Evolutionary conservation across 768 basidiomycete genomes (phyloP), one percentile per base, ranked within the genome.

Genomic region (Obba rivulosa): DNA sequence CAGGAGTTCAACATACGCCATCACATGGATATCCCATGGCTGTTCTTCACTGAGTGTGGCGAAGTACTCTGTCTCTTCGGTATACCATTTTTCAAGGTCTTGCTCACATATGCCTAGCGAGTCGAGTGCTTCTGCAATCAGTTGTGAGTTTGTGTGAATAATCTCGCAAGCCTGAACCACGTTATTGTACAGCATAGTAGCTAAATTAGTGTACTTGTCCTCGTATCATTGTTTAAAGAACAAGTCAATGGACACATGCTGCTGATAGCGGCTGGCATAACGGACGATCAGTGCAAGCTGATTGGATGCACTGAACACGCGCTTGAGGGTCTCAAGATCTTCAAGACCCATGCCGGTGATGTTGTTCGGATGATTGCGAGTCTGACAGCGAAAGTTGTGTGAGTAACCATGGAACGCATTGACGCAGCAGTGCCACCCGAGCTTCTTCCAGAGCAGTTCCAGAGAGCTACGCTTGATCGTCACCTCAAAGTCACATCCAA

Each of bases 341-440:
- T 70, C 67, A 2, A 71, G 37, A 8, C 70, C 69, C 17, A 55
- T 53, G 5, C 68, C 62, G 5, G 44, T 28, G 23, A 67, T 62
- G 42, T 36, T 35, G 41, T 59, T 60, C 11, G 67, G 68, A 41
- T 70, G 70, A 42, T 62, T 44, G 0, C 45, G 21, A 8, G 62
- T 42, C 42, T 72, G 70, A 41, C 71, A 73, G 5, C 16, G 1
- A 45, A 58, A 58, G 48, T 63, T 56, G 48, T 73, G 69, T 9
- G 62, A 47, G 50, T 68, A 67, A 0, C 69, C 66, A 54, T 70
- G 67, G 46, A 69, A 70, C 2, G 65, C 54, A 41, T 62, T 50
- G 16, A 63, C 57, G 25, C 45, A 50, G 31, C 47, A 45, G 16
- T 43, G 51, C 17, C 24, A 23, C 11, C 24, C 25, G 34, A 45